Conservation (phyloP, 169 alveolate species). For the Plasmodium berghei region DNA sequence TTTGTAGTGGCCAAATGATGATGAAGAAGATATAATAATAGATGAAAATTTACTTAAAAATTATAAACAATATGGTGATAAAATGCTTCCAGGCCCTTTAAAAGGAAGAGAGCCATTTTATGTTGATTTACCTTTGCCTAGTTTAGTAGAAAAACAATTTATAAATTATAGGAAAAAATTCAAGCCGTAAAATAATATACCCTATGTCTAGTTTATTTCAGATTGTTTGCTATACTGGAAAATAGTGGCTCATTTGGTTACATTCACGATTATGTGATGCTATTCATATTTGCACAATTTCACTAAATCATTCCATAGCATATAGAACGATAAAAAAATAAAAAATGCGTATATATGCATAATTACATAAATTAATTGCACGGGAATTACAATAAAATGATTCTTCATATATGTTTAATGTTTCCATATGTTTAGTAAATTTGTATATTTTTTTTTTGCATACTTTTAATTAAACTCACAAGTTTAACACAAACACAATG, state of each 20-base stretch:
- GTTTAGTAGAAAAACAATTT: slow-evolving; percentile 51
- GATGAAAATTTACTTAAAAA: slow-evolving; percentile 32
- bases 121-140: slow-evolving; percentile 67
- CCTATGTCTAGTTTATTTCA: background rate
- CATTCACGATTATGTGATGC: background rate
- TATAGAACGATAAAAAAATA: too few relatives aligned
- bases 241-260: background rate
- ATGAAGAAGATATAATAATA: slow-evolving; percentile 56
- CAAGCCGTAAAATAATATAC: slow-evolving; percentile 21
- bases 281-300: too few relatives aligned
- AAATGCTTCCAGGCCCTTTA: slow-evolving; percentile 57
- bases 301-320: too few relatives aligned
- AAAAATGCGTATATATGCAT: too few relatives aligned
- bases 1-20: slow-evolving; percentile 60
- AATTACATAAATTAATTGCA: too few relatives aligned
- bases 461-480: too few relatives aligned
- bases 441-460: too few relatives aligned
- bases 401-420: too few relatives aligned
- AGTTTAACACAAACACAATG: too few relatives aligned
- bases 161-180: slow-evolving; percentile 71
- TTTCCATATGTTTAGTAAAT: too few relatives aligned
- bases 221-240: background rate
- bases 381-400: too few relatives aligned
- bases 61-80: slow-evolving; percentile 53
- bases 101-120: slow-evolving; percentile 76